These are phyloP conservation scores for Tuber aestivum DNA, from an alignment of 495 filamentous ascomycete species.

Conservation along the genomic window DNA sequence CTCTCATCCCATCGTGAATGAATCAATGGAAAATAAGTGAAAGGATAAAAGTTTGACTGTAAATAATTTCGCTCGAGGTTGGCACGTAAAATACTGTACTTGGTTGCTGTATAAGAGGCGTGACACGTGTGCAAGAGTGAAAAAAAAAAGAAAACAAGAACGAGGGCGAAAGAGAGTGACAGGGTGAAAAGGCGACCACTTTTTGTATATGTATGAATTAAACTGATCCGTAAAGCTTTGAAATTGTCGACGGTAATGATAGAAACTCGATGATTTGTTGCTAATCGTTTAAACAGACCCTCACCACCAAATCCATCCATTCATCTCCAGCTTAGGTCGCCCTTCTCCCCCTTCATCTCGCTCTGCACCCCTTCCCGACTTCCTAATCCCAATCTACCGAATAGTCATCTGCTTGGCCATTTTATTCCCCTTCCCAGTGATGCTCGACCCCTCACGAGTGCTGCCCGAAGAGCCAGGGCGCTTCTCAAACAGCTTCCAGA, in stretches of 20 bases:
- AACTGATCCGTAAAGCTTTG: conserved; percentile 12
- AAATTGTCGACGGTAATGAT: background rate
- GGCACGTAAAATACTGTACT: background rate
- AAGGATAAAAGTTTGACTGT: background rate
- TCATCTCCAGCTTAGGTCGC: background rate
- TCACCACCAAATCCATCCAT: background rate
- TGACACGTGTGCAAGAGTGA: background rate
- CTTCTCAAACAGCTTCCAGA: conserved; percentile 99
- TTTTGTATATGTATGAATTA: background rate
- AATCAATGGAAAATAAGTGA: background rate
- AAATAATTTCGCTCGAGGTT: background rate
- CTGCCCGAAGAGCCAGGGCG: conserved; percentile 64
- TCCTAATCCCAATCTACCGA: conserved; percentile 53
- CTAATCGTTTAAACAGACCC: background rate
- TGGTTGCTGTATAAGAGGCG: background rate
- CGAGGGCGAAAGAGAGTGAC: conserved; percentile 5
- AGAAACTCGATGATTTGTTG: background rate
- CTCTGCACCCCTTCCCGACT: background rate
- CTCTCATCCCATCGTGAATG: background rate
- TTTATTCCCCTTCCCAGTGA: conserved; percentile 52
- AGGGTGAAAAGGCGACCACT: background rate
- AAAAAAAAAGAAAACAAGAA: background rate
- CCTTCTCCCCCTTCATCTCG: background rate
- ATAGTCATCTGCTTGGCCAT: conserved; percentile 97
- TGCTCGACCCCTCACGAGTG: conserved; percentile 51